phyloP scores from a whole-genome alignment of 305 asterid genomes.

The Fraxinus sp. region DNA sequence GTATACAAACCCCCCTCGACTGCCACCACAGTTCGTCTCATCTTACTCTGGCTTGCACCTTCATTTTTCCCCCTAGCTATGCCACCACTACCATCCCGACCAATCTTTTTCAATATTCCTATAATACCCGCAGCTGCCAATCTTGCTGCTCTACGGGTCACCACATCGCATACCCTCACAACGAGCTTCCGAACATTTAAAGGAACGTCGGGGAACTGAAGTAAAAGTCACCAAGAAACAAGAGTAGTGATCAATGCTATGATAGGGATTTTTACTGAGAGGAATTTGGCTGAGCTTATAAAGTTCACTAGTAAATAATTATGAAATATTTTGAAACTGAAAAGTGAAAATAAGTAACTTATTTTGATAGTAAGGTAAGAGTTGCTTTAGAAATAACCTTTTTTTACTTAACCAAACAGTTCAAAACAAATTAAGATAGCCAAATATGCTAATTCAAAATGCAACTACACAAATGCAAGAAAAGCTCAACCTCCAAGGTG shows the following conservation, averaged over 20 bases:
- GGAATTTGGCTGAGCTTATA: neutral
- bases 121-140: conserved; percentile 85
- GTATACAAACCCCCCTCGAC: conserved; percentile 74
- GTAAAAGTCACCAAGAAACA: conserved; percentile 4
- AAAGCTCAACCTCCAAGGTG: conserved; percentile 50
- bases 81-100: conserved; percentile 71
- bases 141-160: conserved; percentile 78
- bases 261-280: neutral
- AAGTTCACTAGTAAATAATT: neutral
- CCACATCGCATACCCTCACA: conserved; percentile 72
- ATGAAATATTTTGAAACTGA: neutral
- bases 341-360: neutral
- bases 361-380: neutral
- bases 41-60: conserved; percentile 32
- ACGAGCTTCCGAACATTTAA: conserved; percentile 67
- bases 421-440: neutral
- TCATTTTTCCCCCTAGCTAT: conserved; percentile 39
- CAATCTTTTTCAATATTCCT: conserved; percentile 82
- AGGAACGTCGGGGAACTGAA: conserved; percentile 63
- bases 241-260: neutral
- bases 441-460: neutral
- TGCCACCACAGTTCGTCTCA: conserved; percentile 77
- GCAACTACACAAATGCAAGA: neutral
- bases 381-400: neutral
- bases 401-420: neutral